phyloP scores from a whole-genome alignment of 2,329 filamentous ascomycete genomes.

The Arachnopeziza araneosa region DNA sequence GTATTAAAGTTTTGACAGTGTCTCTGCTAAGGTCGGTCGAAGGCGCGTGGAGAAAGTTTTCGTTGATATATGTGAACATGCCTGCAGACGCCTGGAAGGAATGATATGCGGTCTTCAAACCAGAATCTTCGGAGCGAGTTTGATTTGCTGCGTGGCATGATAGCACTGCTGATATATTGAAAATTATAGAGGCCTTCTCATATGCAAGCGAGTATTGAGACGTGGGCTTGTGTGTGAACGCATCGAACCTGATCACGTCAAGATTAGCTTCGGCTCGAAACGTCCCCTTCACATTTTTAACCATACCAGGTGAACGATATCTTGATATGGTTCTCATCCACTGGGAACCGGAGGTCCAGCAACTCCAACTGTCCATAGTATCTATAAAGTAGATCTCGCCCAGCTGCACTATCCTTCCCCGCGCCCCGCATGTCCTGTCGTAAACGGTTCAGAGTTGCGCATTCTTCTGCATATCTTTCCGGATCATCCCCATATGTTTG shows the following conservation, averaged over 20 bases:
- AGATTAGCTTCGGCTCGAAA: constrained; percentile 9
- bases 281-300: background rate
- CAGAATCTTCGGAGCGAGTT: constrained; percentile 84
- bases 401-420: constrained; percentile 91
- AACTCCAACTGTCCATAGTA: constrained; percentile 98
- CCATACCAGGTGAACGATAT: constrained; percentile 92
- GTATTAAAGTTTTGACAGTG: constrained; percentile 90
- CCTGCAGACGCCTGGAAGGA: constrained; percentile 96
- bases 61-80: constrained; percentile 99
- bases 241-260: constrained; percentile 70
- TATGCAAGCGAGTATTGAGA: constrained; percentile 95
- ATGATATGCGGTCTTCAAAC: constrained; percentile 94
- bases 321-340: constrained; percentile 98
- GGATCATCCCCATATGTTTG: constrained; percentile 94
- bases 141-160: constrained; percentile 94
- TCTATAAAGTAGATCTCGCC: constrained; percentile 86
- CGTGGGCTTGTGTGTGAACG: constrained; percentile 98
- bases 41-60: constrained; percentile 96
- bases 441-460: constrained; percentile 85
- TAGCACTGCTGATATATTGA: constrained; percentile 96
- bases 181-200: constrained; percentile 98
- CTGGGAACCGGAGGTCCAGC: constrained; percentile 87
- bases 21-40: constrained; percentile 94
- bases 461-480: constrained; percentile 93
- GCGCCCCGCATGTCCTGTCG: constrained; percentile 98